A percentile compares a stretch with the other conserved stretches of the same genome.
Conservation (phyloP, 2,329 filamentous ascomycete genomes). For the Coniochaeta prunicola region DNA sequence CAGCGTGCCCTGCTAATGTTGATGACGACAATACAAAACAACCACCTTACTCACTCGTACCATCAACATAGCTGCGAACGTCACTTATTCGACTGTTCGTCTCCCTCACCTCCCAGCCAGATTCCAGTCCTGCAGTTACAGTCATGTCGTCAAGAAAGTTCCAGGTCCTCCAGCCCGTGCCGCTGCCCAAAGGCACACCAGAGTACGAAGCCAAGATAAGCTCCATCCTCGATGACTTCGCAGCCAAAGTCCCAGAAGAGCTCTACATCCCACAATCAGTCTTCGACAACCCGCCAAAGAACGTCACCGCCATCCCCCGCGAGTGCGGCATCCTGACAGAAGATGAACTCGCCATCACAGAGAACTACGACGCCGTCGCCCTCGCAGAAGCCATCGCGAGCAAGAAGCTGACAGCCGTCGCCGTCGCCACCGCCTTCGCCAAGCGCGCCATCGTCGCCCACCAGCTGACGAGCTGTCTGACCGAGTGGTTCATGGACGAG, state of each 20-base stretch:
- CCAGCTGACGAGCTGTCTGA: neutral
- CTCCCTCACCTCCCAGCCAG: neutral
- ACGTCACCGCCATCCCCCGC: constrained; percentile 26
- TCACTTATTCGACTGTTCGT: neutral
- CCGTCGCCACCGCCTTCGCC: neutral
- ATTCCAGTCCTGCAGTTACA: neutral
- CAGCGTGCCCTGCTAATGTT: no score
- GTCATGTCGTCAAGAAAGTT: constrained; percentile 2
- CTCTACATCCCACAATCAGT: constrained; percentile 19
- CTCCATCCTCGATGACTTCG: constrained; percentile 21
- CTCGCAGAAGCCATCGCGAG: neutral
- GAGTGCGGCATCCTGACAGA: constrained; percentile 4
- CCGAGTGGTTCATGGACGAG: neutral
- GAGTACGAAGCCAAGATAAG: constrained; percentile 11
- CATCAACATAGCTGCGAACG: no score
- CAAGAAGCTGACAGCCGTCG: neutral
- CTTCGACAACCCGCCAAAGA: constrained; percentile 18
- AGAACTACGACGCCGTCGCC: neutral
- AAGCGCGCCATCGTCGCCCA: constrained; percentile 1
- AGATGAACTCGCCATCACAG: neutral
- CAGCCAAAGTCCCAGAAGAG: constrained; percentile 20
- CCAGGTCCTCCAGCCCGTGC: constrained; percentile 13
- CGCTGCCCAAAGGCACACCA: constrained; percentile 14
- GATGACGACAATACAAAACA: no score
- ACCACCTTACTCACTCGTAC: no score